Base-by-base conservation (phyloP, 495 filamentous ascomycete species). In the Viridothelium virens region DNA sequence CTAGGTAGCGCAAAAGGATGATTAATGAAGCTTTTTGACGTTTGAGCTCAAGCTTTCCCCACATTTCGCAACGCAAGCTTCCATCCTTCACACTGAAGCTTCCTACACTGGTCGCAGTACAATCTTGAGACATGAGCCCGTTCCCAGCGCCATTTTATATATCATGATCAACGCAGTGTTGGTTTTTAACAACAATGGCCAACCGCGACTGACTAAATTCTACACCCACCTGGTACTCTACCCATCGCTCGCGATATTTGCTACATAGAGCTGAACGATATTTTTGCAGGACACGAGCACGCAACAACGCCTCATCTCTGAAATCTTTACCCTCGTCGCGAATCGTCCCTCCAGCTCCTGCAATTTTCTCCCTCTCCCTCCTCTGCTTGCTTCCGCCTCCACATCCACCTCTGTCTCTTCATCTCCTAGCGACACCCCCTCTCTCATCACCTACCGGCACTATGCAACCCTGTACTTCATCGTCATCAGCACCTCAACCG, bases 381-480 rank as follows among this genome's bases (percentile, higher is more conserved):
- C 87, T 0, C 78, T 90, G 18, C 85, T 90, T 63, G 83, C 85
- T 10, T 82, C 81, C 64, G 83, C 83, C 68, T 85, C 89, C 68
- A 74, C 77, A 41, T 71, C 76, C 67, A 74, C 78, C 25, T 25
- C 25, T 25, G 25, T 25, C 25, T 25, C 25, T 11, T 72, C 74
- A 61, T 77, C 77, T 67, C 72, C 85, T 82, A 3, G 65, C 48
- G 94, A 97, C 75, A 86, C 90, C 6, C 95, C 95, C 31, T 90
- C 90, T n/a, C 89, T 96, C 67, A 88, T 98, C 25, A 97, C 95
- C 33, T 98, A 98, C 84, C 92, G 94, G 10, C 90, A 96, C 84
- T 98, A 97, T 71, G 94, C 94, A 3, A 98, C 94, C 0, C 88
- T 98, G 37, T 97, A 95, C 75, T 98, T 98, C 80, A 98, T 98